Evolutionary conservation across 2,329 filamentous ascomycete genomes (phyloP).

Genomic region (Pseudogymnoascus sp.): DNA sequence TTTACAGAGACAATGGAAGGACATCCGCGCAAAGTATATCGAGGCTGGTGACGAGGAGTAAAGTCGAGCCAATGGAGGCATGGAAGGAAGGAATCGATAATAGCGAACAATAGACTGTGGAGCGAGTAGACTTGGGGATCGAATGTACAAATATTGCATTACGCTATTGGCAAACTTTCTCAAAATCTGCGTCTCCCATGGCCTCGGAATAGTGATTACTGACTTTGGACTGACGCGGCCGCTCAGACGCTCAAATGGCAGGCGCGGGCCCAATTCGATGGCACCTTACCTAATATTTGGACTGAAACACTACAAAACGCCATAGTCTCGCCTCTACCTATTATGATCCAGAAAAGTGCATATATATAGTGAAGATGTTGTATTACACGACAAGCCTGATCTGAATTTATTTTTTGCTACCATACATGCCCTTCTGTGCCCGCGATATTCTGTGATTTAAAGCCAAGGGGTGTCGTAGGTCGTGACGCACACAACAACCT

Average conservation of each 20-base stretch:
- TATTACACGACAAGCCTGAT: not conserved
- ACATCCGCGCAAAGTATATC: constrained; percentile 87
- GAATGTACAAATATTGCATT: constrained; percentile 9
- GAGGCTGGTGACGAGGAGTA: constrained; percentile 47
- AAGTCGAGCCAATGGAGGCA: not conserved
- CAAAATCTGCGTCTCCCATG: not conserved
- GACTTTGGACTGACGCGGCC: not conserved
- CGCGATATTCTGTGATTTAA: not conserved
- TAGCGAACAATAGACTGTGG: constrained; percentile 8
- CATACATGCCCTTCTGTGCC: not conserved
- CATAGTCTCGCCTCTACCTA: not conserved
- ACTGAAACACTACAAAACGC: not conserved
- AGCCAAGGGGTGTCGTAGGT: not conserved
- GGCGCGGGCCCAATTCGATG: not conserved
- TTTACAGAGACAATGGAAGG: constrained; percentile 97
- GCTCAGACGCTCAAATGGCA: not conserved
- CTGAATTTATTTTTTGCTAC: not conserved
- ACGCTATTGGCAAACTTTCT: constrained; percentile 6
- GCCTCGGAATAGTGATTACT: not conserved
- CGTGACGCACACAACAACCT: not conserved
- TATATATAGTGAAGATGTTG: not conserved
- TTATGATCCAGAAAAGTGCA: not conserved
- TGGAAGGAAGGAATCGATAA: constrained; percentile 7
- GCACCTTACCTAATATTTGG: not conserved
- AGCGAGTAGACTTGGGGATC: constrained; percentile 4